A percentile compares a stretch with the other conserved stretches of the same genome.
Evolutionary conservation across 371 early-diverging fungal species (phyloP).

Genomic region (Dichotomocladium elegans): DNA sequence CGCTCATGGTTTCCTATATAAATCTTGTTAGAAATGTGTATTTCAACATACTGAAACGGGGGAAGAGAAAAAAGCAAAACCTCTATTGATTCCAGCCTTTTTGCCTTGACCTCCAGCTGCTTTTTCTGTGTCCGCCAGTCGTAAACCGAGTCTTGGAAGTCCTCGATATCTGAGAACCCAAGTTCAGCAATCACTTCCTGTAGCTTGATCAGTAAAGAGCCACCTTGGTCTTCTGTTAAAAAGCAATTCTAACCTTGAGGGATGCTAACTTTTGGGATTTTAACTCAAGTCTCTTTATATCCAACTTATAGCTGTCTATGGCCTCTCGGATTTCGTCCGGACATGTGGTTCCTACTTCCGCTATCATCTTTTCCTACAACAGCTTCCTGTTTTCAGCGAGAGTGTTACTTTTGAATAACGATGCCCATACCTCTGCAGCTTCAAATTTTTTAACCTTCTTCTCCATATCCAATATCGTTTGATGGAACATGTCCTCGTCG

Average conservation of each 20-base stretch:
- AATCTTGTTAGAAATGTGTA: not conserved
- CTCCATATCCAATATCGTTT: too few species aligned
- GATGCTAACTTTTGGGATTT: not conserved
- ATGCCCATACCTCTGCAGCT: too few species aligned
- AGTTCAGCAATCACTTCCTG: not conserved
- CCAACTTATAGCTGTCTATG: too few species aligned
- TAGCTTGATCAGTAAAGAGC: not conserved
- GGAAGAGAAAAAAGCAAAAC: too few species aligned
- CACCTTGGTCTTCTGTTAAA: not conserved
- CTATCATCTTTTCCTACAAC: too few species aligned
- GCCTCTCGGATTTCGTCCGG: too few species aligned
- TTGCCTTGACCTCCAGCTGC: not conserved
- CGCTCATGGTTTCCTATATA: not conserved
- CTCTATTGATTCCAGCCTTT: not conserved
- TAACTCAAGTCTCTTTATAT: not conserved
- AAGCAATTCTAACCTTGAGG: not conserved
- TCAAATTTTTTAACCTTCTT: too few species aligned
- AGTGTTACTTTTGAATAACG: too few species aligned
- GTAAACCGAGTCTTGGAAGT: not conserved
- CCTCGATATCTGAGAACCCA: not conserved
- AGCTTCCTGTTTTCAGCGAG: too few species aligned
- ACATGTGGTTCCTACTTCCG: too few species aligned
- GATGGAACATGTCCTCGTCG: too few species aligned
- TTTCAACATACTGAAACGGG: too few species aligned
- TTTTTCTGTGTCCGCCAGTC: constrained; percentile 2